phyloP scores from a whole-genome alignment of 441 rosid genomes.

The Jatropha podagrica region DNA sequence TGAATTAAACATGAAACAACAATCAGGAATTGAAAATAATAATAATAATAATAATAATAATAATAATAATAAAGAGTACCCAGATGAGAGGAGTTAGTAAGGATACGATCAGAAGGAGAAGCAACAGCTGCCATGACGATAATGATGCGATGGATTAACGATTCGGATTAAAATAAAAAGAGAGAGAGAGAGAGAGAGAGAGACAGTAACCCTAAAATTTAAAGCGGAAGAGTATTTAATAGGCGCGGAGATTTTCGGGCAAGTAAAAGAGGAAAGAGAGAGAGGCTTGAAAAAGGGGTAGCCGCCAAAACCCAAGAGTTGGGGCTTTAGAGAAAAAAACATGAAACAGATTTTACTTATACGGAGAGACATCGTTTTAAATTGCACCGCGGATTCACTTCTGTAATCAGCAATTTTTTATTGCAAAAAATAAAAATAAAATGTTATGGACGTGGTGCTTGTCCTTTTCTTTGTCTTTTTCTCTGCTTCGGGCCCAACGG shows the following conservation, averaged over 20 bases:
- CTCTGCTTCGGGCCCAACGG: background rate
- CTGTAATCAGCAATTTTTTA: background rate
- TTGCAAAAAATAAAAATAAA: background rate
- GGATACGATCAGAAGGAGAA: constrained; percentile 71
- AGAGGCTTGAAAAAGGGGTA: constrained; percentile 30
- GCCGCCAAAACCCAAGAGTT: constrained; percentile 45
- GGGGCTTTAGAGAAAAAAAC: constrained; percentile 29
- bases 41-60: too few relatives aligned
- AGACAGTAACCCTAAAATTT: constrained; percentile 3
- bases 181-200: background rate
- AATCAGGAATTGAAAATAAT: constrained; percentile 2
- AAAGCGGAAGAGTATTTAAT: background rate
- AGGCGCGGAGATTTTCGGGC: constrained; percentile 34
- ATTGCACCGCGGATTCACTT: constrained; percentile 13
- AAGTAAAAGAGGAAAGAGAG: background rate
- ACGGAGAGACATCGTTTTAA: background rate
- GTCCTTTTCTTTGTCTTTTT: background rate
- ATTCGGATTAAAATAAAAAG: background rate
- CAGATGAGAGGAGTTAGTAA: constrained; percentile 42
- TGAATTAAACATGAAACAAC: background rate
- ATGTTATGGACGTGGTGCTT: background rate
- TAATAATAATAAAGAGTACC: constrained; percentile 12
- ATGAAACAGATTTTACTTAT: background rate
- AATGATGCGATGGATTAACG: constrained; percentile 7
- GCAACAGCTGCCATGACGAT: constrained; percentile 56